Evolutionary conservation across 805 yeast genomes (phyloP).

Genomic region (Ogataea zsoltii): DNA sequence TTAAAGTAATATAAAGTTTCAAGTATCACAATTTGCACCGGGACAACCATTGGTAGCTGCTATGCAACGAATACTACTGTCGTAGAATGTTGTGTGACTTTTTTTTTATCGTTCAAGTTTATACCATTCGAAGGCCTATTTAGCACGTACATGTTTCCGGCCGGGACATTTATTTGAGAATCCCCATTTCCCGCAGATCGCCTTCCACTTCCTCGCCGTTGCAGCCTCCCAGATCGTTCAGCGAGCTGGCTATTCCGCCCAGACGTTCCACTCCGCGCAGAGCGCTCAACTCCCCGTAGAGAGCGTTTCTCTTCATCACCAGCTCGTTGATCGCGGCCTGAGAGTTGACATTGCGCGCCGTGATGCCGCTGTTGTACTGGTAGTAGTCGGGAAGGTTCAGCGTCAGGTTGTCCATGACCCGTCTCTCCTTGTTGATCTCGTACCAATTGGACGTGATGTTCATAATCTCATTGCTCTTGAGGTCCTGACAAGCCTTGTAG

Average conservation of each 20-base stretch:
- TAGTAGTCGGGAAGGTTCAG: constrained; percentile 50
- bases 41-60: no score
- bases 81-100: no score
- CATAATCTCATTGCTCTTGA: constrained; percentile 62
- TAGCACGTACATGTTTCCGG: no score
- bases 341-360: constrained; percentile 24
- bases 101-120: constrained; percentile 2
- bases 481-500: constrained; percentile 64
- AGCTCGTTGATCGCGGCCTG: constrained; percentile 40
- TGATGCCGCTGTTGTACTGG: constrained; percentile 32
- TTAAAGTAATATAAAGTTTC: no score
- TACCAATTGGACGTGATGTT: constrained; percentile 88
- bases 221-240: constrained; percentile 60
- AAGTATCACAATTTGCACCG: no score
- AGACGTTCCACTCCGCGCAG: constrained; percentile 66
- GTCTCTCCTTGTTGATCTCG: constrained; percentile 83
- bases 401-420: constrained; percentile 70
- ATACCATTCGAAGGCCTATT: no score
- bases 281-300: constrained; percentile 67
- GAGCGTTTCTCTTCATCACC: constrained; percentile 65
- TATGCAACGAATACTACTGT: no score
- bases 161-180: constrained; percentile 17
- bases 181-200: constrained; percentile 70
- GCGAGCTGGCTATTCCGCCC: constrained; percentile 83
- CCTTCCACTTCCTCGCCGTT: constrained; percentile 70